These are phyloP conservation scores for Scedosporium aurantiacum DNA, from an alignment of 2,329 filamentous ascomycete species.

Conservation along the genomic window DNA sequence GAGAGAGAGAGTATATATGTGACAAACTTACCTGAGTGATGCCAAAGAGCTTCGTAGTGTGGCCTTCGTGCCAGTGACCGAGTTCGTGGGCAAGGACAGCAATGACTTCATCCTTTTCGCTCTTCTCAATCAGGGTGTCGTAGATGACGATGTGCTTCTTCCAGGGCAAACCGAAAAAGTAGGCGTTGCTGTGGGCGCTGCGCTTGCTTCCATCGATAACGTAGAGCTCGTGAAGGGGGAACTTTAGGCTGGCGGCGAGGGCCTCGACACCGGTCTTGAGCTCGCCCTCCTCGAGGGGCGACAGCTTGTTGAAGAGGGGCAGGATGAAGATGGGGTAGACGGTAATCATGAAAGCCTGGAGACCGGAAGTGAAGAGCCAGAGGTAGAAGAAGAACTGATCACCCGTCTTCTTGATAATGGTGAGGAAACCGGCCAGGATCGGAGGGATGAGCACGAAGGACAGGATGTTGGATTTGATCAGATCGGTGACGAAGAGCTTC, in stretches of 20 bases:
- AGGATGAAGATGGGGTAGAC: slow-evolving; percentile 92
- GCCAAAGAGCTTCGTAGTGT: slow-evolving; percentile 82
- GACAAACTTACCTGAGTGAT: slow-evolving; percentile 60
- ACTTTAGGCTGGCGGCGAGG: slow-evolving; percentile 72
- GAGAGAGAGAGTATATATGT: not conserved
- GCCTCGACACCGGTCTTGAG: slow-evolving; percentile 82
- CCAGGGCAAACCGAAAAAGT: slow-evolving; percentile 96
- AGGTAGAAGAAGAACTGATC: slow-evolving; percentile 96
- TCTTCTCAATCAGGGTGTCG: slow-evolving; percentile 95
- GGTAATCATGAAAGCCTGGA: slow-evolving; percentile 91
- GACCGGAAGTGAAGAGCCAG: slow-evolving; percentile 79
- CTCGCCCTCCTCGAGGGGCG: slow-evolving; percentile 74
- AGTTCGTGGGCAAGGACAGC: slow-evolving; percentile 92
- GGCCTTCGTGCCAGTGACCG: slow-evolving; percentile 91
- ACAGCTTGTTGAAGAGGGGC: slow-evolving; percentile 96
- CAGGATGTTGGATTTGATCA: slow-evolving; percentile 82
- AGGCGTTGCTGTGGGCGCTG: slow-evolving; percentile 79
- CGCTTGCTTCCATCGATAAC: slow-evolving; percentile 90
- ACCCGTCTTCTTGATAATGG: slow-evolving; percentile 89
- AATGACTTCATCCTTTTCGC: slow-evolving; percentile 80
- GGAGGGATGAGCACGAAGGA: slow-evolving; percentile 72
- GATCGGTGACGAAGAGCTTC: slow-evolving; percentile 76
- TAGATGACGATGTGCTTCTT: slow-evolving; percentile 99
- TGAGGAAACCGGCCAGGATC: slow-evolving; percentile 81
- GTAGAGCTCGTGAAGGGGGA: slow-evolving; percentile 84